Percentiles rank a stretch among this genome's conserved stretches.
Evolutionary conservation across 495 filamentous ascomycete genomes (phyloP).

Genomic region (Penicillium goetzii): DNA sequence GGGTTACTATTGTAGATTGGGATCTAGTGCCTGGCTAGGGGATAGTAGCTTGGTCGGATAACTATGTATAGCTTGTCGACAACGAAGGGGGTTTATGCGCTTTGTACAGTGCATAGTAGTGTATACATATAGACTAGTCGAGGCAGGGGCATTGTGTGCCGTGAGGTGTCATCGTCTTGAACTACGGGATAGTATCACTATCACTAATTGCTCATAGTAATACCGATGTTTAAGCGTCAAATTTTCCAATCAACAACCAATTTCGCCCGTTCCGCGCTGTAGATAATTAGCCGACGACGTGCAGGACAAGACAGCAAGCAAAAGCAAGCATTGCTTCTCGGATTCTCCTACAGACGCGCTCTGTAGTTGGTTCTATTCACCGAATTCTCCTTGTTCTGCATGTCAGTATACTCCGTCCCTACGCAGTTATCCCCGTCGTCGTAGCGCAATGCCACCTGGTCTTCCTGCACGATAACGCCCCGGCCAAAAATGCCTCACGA

Average conservation of each 20-base stretch:
- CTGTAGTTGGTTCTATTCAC: not conserved
- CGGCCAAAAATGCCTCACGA: constrained; percentile 28
- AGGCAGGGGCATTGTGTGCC: not conserved
- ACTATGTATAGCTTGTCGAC: constrained; percentile 1
- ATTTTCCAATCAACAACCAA: not conserved
- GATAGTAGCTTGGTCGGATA: not conserved
- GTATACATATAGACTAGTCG: not conserved
- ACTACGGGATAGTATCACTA: not conserved
- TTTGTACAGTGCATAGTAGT: constrained; percentile 1
- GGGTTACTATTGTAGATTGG: constrained; percentile 8
- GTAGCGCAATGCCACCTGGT: constrained; percentile 2
- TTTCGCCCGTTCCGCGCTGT: not conserved
- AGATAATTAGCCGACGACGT: not conserved
- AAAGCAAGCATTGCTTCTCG: not conserved
- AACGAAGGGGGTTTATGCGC: not conserved
- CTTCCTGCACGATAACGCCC: constrained; percentile 1
- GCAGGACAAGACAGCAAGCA: not conserved
- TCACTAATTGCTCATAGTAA: not conserved
- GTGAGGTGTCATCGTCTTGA: not conserved
- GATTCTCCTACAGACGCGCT: not conserved
- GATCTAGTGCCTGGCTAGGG: not conserved
- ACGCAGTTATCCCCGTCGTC: not conserved
- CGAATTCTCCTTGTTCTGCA: not conserved
- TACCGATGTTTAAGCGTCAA: constrained; percentile 3
- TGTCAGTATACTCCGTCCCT: not conserved